These are phyloP conservation scores for Niebla homalea DNA, from an alignment of 495 filamentous ascomycete genomes.

Conservation along the genomic window DNA sequence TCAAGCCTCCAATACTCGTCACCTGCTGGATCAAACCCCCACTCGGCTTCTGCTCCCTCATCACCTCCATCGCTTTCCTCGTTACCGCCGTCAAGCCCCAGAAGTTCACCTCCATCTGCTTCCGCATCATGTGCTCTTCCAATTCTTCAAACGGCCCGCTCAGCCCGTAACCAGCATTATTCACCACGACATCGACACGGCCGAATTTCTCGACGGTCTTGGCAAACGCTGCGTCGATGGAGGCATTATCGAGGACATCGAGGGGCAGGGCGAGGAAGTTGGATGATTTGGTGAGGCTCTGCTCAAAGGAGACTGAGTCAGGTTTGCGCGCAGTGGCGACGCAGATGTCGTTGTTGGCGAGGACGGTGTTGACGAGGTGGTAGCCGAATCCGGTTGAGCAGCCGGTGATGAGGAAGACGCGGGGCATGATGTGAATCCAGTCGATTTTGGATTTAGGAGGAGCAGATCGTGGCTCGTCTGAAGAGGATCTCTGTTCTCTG, in stretches of 20 bases:
- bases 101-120: conserved; percentile 18
- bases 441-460: too few relatives aligned
- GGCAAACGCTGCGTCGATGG: conserved; percentile 18
- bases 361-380: conserved; percentile 23
- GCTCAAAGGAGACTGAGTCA: conserved; percentile 14
- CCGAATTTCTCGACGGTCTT: conserved; percentile 19
- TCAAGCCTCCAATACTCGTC: conserved; percentile 30
- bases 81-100: conserved; percentile 23
- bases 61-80: conserved; percentile 27
- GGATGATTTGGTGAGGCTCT: neutral
- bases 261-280: conserved; percentile 17
- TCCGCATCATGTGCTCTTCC: conserved; percentile 9
- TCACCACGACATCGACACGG: conserved; percentile 27
- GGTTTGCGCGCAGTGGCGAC: conserved; percentile 29
- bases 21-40: conserved; percentile 33
- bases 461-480: too few relatives aligned
- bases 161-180: conserved; percentile 26
- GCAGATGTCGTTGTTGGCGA: conserved; percentile 25
- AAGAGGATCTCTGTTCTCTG: too few relatives aligned
- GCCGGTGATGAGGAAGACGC: conserved; percentile 28
- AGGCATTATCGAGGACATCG: conserved; percentile 19
- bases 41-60: conserved; percentile 26
- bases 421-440: conserved; percentile 6
- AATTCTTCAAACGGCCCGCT: conserved; percentile 13
- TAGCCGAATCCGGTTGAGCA: conserved; percentile 27